phyloP scores from a whole-genome alignment of 257 asterid species.

The Solanum corneliomulleri region DNA sequence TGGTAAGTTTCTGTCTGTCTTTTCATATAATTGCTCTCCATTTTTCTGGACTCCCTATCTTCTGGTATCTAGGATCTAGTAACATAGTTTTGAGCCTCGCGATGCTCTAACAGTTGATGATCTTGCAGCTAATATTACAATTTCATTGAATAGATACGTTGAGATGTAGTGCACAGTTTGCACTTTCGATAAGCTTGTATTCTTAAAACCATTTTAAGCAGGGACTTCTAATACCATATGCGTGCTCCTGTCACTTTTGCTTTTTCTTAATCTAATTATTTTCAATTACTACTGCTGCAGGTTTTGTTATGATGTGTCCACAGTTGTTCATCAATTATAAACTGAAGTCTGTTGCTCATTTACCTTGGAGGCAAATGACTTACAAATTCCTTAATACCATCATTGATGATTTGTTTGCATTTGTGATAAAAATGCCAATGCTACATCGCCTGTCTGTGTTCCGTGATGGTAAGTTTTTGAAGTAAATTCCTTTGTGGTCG shows the following conservation, averaged over 20 bases:
- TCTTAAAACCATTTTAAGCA: background rate
- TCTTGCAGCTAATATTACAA: background rate
- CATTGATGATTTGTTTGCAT: slow-evolving; percentile 97
- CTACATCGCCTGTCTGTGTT: slow-evolving; percentile 95
- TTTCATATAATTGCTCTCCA: background rate
- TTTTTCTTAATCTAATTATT: background rate
- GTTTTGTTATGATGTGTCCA: slow-evolving; percentile 99
- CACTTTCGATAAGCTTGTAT: background rate
- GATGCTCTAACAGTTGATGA: background rate
- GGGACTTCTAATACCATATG: background rate
- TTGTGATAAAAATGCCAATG: slow-evolving; percentile 90
- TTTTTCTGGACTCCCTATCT: background rate
- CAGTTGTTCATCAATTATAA: slow-evolving; percentile 90
- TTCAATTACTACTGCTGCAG: slow-evolving; percentile 27
- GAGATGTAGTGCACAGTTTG: background rate
- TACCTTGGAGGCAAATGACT: slow-evolving; percentile 99
- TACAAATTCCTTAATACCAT: slow-evolving; percentile 91
- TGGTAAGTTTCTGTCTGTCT: slow-evolving; percentile 43
- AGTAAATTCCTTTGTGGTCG: background rate
- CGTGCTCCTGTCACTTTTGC: background rate
- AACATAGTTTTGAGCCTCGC: background rate
- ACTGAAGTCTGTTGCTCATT: slow-evolving; percentile 89
- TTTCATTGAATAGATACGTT: background rate
- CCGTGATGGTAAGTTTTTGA: slow-evolving; percentile 84
- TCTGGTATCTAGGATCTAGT: background rate